Evolutionary conservation across 352 stramenopile species (phyloP), one percentile per base, ranked within the genome.

Genomic region (Globisporangium yorkense): DNA sequence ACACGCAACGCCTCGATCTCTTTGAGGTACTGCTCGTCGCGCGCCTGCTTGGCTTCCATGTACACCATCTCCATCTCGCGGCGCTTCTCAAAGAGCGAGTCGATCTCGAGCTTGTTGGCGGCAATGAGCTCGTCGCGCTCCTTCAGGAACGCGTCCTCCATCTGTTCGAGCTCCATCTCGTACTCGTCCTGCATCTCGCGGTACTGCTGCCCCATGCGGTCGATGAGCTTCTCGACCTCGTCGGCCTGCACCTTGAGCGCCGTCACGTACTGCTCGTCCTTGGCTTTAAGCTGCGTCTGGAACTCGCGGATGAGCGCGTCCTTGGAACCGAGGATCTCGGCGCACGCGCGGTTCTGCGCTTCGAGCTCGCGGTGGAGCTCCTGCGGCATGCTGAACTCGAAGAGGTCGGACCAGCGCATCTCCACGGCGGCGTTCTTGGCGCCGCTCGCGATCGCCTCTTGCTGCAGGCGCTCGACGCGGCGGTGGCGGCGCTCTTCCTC

Each of bases 231-330:
- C 57, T 97, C 89, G 1, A 98, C 78, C 45, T 98, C 93, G 59
- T 96, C 82, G 1, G 80, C 75, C 57, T 97, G 90, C 21, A 89
- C 72, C 54, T 97, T 96, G 16, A 98, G 79, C 18, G 91, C 68
- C 20, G 80, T 92, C 37, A 98, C 92, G 63, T 98, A 98, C 66
- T 98, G 88, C 70, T 98, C 94, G 59, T 98, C 94, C 59, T 98
- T 98, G 31, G 68, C 71, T 53, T 97, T 97, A 10, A 98, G 71
- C 63, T 98, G 87, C 2, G 66, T 65, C 70, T 97, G 88, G 59
- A 98, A 97, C 56, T 95, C 88, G 29, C 70, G 77, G 60, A 97
- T 96, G 6, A 97, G 66, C 0, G 63, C 65, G 61, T 96, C 87
- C 69, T 98, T 98, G 2, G 78, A 96, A 20, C 69, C 72, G 63